A percentile compares a stretch with the other conserved stretches of the same genome.
phyloP scores from a whole-genome alignment of 495 filamentous ascomycete genomes.

The Parmelia sp. region DNA sequence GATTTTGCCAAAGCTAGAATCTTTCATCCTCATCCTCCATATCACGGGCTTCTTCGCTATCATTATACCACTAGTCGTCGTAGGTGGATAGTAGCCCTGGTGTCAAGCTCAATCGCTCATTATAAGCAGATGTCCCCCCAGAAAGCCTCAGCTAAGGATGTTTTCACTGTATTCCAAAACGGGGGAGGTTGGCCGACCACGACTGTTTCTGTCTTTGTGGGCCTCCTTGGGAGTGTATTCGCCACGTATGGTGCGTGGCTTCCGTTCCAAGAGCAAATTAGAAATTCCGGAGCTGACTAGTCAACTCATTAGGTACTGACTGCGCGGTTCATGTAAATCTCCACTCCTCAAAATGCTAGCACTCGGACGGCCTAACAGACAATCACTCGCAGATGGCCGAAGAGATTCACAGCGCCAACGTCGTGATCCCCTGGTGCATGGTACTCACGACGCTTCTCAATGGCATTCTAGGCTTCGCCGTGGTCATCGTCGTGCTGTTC shows the following conservation, averaged over 20 bases:
- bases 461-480: slow-evolving; percentile 37
- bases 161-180: slow-evolving; percentile 45
- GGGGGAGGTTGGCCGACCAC: slow-evolving; percentile 39
- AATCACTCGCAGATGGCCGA: slow-evolving; percentile 30
- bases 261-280: too few species aligned
- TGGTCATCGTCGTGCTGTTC: slow-evolving; percentile 36
- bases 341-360: too few species aligned
- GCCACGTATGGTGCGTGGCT: neutral
- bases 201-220: slow-evolving; percentile 42
- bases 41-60: slow-evolving; percentile 47
- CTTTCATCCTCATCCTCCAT: slow-evolving; percentile 42
- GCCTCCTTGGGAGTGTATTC: slow-evolving; percentile 28
- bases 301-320: too few species aligned
- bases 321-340: too few species aligned
- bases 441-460: slow-evolving; percentile 34
- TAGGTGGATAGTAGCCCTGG: too few species aligned
- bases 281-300: too few species aligned
- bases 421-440: slow-evolving; percentile 32
- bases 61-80: slow-evolving; percentile 36
- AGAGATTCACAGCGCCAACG: slow-evolving; percentile 37
- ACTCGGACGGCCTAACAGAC: too few species aligned
- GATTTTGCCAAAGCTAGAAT: slow-evolving; percentile 39
- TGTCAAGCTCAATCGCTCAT: too few species aligned
- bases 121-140: too few species aligned
- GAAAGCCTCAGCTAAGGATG: slow-evolving; percentile 25